Base-by-base conservation (phyloP, 805 yeast genomes). In the Saturnispora silvae region DNA sequence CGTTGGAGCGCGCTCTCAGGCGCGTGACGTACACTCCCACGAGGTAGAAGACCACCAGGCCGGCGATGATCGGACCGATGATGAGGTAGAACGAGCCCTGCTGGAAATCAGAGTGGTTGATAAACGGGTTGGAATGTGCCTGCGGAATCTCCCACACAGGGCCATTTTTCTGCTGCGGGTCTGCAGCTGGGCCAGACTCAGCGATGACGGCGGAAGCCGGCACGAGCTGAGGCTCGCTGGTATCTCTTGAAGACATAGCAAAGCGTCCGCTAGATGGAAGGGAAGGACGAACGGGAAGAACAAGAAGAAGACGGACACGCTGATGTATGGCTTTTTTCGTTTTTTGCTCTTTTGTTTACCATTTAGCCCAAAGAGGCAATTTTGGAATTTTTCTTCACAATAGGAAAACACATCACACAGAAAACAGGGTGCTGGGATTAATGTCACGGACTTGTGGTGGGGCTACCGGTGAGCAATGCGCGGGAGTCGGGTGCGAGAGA, bases 41-140 rank as follows among this genome's bases (percentile, higher is more conserved):
- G 8, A 54, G 31, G 29, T 53, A 55, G 4, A 50, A 30, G 2
- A 54, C 23, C 13, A 55, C 33, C 7, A 49, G 28, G 2, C 43
- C 52, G 1, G 41, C 50, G n/a, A 55, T 39, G 1, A 52, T 47
- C 1, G 60, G 60, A 2, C 51, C 40, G 10, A 52, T 38, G 5
- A 54, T 53, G 13, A 45, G 33, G 30, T 54, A 55, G n/a, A 55
- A 43, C 0, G 58, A 50, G 1, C 57, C 59, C 35, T 53, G 52
- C 15, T 37, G 33, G 16, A 35, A 43, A 1, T 39, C 28, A 3
- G 47, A 39, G 4, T 43, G 38, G 11, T 41, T 44, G n/a, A 55
- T 32, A 33, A 46, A 54, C 4, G 58, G 59, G 31, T 52, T 54
- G 2, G 23, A 36, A 13, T 33, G 24, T 4, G 35, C 35, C 5